Evolutionary conservation across 306 rosid genomes (phyloP).

Genomic region (Lablab purpureus): DNA sequence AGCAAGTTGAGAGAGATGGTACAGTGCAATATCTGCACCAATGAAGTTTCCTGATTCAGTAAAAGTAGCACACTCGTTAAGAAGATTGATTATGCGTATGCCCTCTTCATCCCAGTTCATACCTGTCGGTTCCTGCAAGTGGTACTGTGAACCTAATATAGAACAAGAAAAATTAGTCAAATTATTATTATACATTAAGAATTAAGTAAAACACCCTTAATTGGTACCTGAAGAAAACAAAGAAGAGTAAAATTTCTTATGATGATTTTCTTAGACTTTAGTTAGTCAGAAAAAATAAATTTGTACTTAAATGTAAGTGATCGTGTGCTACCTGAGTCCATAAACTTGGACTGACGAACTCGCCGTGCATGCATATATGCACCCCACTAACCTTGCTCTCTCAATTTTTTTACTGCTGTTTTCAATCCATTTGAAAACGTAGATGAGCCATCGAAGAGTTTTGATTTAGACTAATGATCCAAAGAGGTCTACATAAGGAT

Average conservation of each 20-base stretch:
- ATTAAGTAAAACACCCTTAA: background rate
- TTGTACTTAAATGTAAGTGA: background rate
- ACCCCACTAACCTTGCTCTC: background rate
- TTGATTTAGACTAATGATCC: conserved; percentile 15
- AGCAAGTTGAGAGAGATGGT: conserved; percentile 57
- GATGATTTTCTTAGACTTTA: background rate
- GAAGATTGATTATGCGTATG: conserved; percentile 50
- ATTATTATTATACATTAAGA: background rate
- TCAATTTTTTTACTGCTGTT: background rate
- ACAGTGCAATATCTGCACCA: conserved; percentile 56
- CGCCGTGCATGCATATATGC: background rate
- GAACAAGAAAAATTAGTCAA: background rate
- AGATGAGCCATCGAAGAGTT: background rate
- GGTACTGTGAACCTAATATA: background rate
- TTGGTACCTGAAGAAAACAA: background rate
- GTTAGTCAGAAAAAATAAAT: background rate
- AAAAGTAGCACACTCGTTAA: conserved; percentile 53
- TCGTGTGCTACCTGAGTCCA: background rate
- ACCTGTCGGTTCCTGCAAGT: conserved; percentile 43
- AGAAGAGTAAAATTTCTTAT: background rate
- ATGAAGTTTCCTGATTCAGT: conserved; percentile 53
- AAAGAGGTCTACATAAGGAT: background rate
- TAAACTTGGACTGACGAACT: background rate
- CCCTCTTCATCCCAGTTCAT: conserved; percentile 57
- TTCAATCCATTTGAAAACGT: background rate